Evolutionary conservation across 2,329 filamentous ascomycete genomes (phyloP).

Genomic region (Emmonsia crescens): DNA sequence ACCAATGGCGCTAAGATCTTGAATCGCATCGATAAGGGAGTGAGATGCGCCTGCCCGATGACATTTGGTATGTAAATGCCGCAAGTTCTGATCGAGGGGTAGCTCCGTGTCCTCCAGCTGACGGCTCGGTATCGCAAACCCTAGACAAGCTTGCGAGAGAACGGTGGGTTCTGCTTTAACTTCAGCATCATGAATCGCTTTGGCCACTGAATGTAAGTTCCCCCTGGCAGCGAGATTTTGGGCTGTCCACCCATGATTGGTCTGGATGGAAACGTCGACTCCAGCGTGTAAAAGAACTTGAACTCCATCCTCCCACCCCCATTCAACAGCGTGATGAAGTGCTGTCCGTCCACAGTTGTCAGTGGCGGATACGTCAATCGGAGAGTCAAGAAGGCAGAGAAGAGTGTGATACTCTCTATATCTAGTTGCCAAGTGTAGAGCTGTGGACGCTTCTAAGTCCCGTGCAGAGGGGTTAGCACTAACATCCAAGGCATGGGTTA

Average conservation of each 20-base stretch:
- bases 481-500: not conserved
- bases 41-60: not conserved
- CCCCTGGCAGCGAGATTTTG: not conserved
- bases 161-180: not conserved
- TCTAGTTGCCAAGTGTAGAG: not conserved
- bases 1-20: not conserved
- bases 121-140: not conserved
- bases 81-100: not conserved
- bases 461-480: not conserved
- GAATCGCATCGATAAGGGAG: not conserved
- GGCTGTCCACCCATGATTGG: not conserved
- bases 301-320: not conserved
- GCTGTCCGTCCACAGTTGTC: not conserved
- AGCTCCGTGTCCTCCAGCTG: not conserved
- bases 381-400: not conserved
- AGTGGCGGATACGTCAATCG: not conserved
- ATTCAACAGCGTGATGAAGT: not conserved
- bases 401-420: not conserved
- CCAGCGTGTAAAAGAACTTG: not conserved
- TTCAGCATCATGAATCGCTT: not conserved
- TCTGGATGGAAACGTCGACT: not conserved
- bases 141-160: not conserved
- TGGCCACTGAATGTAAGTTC: not conserved
- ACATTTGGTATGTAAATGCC: not conserved
- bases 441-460: not conserved